phyloP scores from a whole-genome alignment of 352 stramenopile genomes.

The Saprolegnia diclina region DNA sequence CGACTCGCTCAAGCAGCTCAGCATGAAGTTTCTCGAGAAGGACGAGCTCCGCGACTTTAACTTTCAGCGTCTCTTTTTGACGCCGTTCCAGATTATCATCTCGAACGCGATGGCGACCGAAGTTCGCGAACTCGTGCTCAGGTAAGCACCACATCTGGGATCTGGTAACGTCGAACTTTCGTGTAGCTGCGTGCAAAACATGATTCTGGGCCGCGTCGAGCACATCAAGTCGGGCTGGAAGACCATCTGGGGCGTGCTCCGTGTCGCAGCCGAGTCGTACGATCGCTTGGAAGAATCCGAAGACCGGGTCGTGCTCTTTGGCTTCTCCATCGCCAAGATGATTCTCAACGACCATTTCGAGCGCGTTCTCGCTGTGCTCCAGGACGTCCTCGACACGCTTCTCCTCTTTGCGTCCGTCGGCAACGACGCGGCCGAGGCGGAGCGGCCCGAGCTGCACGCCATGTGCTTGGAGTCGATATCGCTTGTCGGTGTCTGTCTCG shows the following conservation, averaged over 20 bases:
- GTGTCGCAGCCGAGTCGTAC: constrained; percentile 81
- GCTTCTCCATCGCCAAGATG: constrained; percentile 82
- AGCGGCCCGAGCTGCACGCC: not conserved
- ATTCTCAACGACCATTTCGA: constrained; percentile 74
- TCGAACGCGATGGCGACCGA: constrained; percentile 70
- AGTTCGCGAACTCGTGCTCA: constrained; percentile 87
- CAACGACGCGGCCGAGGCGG: constrained; percentile 29
- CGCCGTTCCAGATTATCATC: constrained; percentile 95
- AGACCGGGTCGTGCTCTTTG: constrained; percentile 78
- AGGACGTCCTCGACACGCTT: constrained; percentile 35
- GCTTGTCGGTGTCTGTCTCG: constrained; percentile 10
- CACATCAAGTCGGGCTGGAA: constrained; percentile 93
- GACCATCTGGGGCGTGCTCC: constrained; percentile 90
- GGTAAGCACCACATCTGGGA: constrained; percentile 30
- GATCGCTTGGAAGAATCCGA: constrained; percentile 45
- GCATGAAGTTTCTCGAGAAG: constrained; percentile 99
- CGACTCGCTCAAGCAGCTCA: constrained; percentile 98
- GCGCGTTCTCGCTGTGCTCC: constrained; percentile 39
- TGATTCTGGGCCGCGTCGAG: constrained; percentile 80
- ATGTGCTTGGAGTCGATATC: constrained; percentile 5
- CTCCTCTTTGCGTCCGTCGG: constrained; percentile 29
- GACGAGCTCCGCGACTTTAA: constrained; percentile 98
- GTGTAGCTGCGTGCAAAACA: constrained; percentile 77
- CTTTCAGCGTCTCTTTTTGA: constrained; percentile 98
- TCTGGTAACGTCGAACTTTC: not conserved